A percentile compares a stretch with the other conserved stretches of the same genome.
These are phyloP conservation scores for Kwoniella shandongensis DNA, from an alignment of 768 basidiomycete genomes.

Conservation along the genomic window DNA sequence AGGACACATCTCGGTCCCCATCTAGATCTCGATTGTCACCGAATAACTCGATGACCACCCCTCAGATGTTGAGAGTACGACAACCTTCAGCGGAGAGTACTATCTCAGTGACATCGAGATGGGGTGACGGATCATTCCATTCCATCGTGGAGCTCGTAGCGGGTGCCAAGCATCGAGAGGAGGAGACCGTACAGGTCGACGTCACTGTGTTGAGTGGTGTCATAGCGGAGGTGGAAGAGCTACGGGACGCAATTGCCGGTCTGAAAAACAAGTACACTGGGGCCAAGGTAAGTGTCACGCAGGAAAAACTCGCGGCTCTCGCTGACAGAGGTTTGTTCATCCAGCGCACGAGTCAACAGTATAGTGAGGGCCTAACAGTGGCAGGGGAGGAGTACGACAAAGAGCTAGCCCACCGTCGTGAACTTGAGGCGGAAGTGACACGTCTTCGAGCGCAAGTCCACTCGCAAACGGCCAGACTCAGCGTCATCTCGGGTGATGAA, in stretches of 20 bases:
- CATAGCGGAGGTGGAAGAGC: constrained; percentile 65
- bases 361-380: constrained; percentile 85
- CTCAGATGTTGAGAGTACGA: constrained; percentile 35
- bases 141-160: constrained; percentile 40
- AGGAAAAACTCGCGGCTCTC: not conserved
- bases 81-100: constrained; percentile 42
- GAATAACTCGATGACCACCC: constrained; percentile 20
- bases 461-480: constrained; percentile 82
- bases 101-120: constrained; percentile 26
- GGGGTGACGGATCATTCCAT: constrained; percentile 33
- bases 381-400: constrained; percentile 93
- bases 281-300: constrained; percentile 69
- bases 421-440: constrained; percentile 89
- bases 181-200: constrained; percentile 63
- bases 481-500: constrained; percentile 77
- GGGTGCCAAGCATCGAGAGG: constrained; percentile 23
- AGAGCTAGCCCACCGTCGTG: constrained; percentile 80
- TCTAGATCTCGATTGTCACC: constrained; percentile 33
- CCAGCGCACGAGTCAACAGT: constrained; percentile 86
- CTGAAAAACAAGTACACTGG: constrained; percentile 79
- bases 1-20: constrained; percentile 19
- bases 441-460: constrained; percentile 79
- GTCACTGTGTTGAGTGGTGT: constrained; percentile 71
- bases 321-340: constrained; percentile 4
- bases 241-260: constrained; percentile 62